Evolutionary conservation across 1,284 basidiomycete genomes (phyloP), one percentile per base, ranked within the genome.

Genomic region (Puccinia horiana): DNA sequence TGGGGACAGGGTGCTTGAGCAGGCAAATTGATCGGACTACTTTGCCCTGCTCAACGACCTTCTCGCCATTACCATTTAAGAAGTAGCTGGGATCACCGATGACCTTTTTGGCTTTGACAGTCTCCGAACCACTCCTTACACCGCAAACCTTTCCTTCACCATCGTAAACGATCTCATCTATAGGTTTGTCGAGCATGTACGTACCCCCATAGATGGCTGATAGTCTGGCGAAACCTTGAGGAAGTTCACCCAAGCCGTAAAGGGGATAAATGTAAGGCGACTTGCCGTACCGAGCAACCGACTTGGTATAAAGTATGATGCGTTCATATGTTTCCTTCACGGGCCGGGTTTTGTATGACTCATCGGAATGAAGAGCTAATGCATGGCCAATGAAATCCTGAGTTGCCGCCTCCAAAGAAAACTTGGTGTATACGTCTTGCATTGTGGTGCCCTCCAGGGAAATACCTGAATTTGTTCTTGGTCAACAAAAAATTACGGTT

Each of bases 211-310:
- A 98, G 87, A 99, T 98, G 85, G 97, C 97, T 84, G 94, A 96
- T 82, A 98, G 90, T 87, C 97, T 95, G 23, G 97, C 97, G 86
- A 99, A 99, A 2, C 96, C 95, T 87, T 99, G 97, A 29, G 97
- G 97, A 74, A 99, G 92, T 88, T 99, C 97, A 85, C 97, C 97
- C 76, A 99, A 93, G 84, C 97, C 97, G 88, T 99, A 99, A 78
- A 98, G 91, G 20, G 97, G 97, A 89, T 99, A 99, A 87, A 99
- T 98, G 90, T 99, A 99, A 3, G 97, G 97, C 26, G 97, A 99
- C 88, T 99, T 99, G 85, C 97, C 97, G 88, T 98, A 99, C 80
- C 97, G 94, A 42, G 97, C 95, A 94, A 99, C 98, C 29, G 96
- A 99, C 11, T 94, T 93, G 23, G 95, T 98, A 89, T 99, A 99